phyloP scores from a whole-genome alignment of 768 basidiomycete genomes.

The Chiua virens region DNA sequence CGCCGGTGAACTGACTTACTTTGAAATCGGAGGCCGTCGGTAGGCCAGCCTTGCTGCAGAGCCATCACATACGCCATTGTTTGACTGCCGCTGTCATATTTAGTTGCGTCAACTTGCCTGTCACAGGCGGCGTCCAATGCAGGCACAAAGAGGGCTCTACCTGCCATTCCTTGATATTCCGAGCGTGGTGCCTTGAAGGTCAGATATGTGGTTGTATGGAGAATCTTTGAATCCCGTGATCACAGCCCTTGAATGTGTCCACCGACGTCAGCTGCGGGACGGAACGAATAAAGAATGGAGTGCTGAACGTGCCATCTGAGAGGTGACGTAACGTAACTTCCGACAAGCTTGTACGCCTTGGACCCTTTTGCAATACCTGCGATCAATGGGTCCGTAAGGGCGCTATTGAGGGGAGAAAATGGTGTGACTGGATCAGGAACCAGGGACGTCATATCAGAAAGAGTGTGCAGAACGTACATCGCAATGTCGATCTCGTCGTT shows the following conservation, averaged over 20 bases:
- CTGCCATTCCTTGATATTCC: slow-evolving; percentile 91
- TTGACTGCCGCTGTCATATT: slow-evolving; percentile 66
- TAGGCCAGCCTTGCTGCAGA: slow-evolving; percentile 78
- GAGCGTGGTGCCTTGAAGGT: slow-evolving; percentile 77
- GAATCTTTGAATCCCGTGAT: slow-evolving; percentile 74
- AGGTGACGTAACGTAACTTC: slow-evolving; percentile 87
- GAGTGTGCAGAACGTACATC: slow-evolving; percentile 48
- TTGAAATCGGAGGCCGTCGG: slow-evolving; percentile 66
- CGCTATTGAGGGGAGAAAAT: slow-evolving; percentile 42
- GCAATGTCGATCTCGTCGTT: slow-evolving; percentile 81
- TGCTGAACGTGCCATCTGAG: slow-evolving; percentile 76
- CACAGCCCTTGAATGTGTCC: slow-evolving; percentile 67
- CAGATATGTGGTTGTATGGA: slow-evolving; percentile 63
- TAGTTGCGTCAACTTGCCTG: no score
- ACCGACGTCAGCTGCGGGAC: background rate
- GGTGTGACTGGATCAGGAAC: background rate
- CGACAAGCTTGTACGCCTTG: slow-evolving; percentile 84
- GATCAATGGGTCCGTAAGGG: slow-evolving; percentile 87
- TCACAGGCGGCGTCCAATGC: background rate
- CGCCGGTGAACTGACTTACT: slow-evolving; percentile 38
- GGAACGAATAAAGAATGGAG: background rate
- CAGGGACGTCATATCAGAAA: slow-evolving; percentile 1
- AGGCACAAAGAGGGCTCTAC: slow-evolving; percentile 32
- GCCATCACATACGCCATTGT: slow-evolving; percentile 98
- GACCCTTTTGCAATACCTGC: slow-evolving; percentile 89